Evolutionary conservation across 2,329 filamentous ascomycete species (phyloP).

Genomic region (Monosporascus ibericus): DNA sequence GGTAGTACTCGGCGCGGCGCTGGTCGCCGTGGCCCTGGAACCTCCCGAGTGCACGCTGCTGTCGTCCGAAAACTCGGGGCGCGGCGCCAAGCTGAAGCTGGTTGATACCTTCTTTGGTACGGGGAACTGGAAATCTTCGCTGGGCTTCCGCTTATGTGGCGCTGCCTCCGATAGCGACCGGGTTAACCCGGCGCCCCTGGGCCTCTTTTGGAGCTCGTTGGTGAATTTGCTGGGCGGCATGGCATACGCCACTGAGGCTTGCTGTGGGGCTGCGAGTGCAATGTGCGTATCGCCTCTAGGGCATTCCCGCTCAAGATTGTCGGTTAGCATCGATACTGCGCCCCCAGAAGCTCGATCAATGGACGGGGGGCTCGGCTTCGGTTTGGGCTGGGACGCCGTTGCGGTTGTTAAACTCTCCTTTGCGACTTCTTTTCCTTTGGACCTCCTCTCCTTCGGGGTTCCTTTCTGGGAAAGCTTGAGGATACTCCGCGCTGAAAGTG

Average conservation of each 20-base stretch:
- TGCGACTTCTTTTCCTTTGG: not conserved
- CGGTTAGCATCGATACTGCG: not conserved
- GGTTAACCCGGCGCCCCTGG: slow-evolving; percentile 1
- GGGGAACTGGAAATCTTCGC: slow-evolving; percentile 4
- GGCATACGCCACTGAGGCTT: not conserved
- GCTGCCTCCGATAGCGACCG: slow-evolving; percentile 12
- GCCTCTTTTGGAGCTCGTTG: slow-evolving; percentile 6
- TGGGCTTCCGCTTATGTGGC: slow-evolving; percentile 12
- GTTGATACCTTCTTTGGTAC: slow-evolving; percentile 7
- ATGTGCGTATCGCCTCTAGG: not conserved
- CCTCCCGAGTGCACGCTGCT: slow-evolving; percentile 1
- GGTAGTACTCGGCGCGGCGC: slow-evolving; percentile 6
- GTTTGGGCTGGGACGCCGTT: not conserved
- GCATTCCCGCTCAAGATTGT: not conserved
- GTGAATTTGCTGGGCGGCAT: slow-evolving; percentile 10
- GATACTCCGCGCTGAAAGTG: slow-evolving; percentile 5
- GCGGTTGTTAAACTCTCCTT: not conserved
- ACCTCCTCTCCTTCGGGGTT: not conserved
- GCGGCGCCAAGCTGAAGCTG: slow-evolving; percentile 1
- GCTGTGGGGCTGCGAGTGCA: not conserved
- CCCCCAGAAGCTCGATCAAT: not conserved
- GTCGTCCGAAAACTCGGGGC: slow-evolving; percentile 1
- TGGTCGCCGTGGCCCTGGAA: not conserved
- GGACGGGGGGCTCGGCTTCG: not conserved
- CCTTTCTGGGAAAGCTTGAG: slow-evolving; percentile 5